Evolutionary conservation across 257 asterid genomes (phyloP).

Genomic region (Datura wrightii): DNA sequence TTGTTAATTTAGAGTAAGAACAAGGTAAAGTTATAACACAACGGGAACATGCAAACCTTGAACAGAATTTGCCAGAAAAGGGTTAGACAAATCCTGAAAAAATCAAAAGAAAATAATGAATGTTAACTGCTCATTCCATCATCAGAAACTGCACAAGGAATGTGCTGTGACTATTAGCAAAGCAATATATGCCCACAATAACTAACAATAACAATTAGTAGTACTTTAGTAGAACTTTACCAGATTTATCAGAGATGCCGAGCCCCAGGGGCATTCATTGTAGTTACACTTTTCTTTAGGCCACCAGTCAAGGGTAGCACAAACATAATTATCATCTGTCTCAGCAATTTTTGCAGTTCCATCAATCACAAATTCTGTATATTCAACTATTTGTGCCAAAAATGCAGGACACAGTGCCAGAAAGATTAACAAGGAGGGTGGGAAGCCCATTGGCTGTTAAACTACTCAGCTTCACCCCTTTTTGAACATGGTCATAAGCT

Average conservation of each 20-base stretch:
- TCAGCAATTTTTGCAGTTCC: constrained; percentile 56
- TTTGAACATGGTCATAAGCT: constrained; percentile 37
- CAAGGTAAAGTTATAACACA: neutral
- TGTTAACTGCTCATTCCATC: neutral
- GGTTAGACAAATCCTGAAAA: constrained; percentile 78
- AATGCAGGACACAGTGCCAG: constrained; percentile 57
- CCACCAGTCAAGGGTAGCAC: constrained; percentile 99
- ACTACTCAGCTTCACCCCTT: constrained; percentile 40
- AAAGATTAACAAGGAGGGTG: constrained; percentile 43
- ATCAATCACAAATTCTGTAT: constrained; percentile 56
- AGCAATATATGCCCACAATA: neutral
- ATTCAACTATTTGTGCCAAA: constrained; percentile 58
- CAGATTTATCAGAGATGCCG: constrained; percentile 69
- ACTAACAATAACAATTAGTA: neutral
- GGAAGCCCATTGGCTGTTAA: constrained; percentile 53
- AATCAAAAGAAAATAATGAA: constrained; percentile 33
- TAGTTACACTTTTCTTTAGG: constrained; percentile 89
- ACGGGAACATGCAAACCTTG: constrained; percentile 58
- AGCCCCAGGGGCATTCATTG: constrained; percentile 88
- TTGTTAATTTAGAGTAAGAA: constrained; percentile 19
- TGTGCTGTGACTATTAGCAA: neutral
- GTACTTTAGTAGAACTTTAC: constrained; percentile 47
- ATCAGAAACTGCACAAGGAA: neutral
- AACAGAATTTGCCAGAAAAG: constrained; percentile 69
- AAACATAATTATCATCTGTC: constrained; percentile 76